These are phyloP conservation scores for Stellera chamaejasme DNA, from an alignment of 345 rosid species.

Conservation along the genomic window DNA sequence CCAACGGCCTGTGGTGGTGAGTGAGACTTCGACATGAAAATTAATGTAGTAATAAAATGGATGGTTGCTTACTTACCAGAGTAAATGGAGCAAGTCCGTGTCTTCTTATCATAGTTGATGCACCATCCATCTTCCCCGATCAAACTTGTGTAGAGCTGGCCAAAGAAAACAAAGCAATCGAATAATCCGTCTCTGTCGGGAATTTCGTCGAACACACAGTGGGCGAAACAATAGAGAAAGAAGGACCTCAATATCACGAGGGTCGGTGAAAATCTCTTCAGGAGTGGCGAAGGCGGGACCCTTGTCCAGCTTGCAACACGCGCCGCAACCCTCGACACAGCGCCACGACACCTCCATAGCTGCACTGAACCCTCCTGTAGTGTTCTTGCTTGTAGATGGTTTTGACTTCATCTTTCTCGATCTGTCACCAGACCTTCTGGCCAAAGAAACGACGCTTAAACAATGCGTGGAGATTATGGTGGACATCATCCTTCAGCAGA, in stretches of 20 bases:
- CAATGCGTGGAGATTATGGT: conserved; percentile 7
- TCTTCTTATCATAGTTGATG: conserved; percentile 51
- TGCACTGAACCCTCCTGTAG: conserved; percentile 30
- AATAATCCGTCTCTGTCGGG: conserved; percentile 1
- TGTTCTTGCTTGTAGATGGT: conserved; percentile 7
- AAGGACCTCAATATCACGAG: conserved; percentile 50
- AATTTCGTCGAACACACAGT: conserved; percentile 37
- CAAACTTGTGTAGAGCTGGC: conserved; percentile 58
- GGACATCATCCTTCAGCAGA: conserved; percentile 2
- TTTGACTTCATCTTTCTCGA: conserved; percentile 9
- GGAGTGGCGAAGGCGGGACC: conserved; percentile 68
- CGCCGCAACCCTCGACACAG: conserved; percentile 72
- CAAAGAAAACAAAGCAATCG: too few relatives aligned
- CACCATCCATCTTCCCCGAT: conserved; percentile 87
- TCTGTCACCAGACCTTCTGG: conserved; percentile 12
- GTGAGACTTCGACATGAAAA: too few relatives aligned
- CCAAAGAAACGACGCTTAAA: conserved; percentile 7
- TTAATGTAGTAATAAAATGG: too few relatives aligned
- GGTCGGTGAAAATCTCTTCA: conserved; percentile 63
- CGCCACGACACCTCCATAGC: conserved; percentile 50
- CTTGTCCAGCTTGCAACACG: conserved; percentile 86
- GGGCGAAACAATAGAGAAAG: neutral
- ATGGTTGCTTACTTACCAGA: conserved; percentile 25
- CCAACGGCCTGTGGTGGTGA: neutral
- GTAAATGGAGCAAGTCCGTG: conserved; percentile 87